Evolutionary conservation across 2,329 filamentous ascomycete genomes (phyloP).

Genomic region (Coleophoma cylindrospora): DNA sequence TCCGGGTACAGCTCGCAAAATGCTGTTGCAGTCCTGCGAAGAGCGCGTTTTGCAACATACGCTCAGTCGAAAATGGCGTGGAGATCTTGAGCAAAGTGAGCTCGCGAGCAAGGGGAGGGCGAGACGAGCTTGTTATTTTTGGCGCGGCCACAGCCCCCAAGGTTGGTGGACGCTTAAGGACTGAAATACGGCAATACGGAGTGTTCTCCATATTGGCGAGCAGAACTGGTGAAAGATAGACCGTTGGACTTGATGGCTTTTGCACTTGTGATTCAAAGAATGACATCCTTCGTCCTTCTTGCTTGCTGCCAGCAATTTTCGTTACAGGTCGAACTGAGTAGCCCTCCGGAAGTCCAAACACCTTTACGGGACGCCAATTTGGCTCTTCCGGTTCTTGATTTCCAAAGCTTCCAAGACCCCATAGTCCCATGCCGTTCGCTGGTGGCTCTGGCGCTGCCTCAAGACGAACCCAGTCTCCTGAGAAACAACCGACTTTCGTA

Average conservation of each 20-base stretch:
- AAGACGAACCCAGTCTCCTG: conserved; percentile 90
- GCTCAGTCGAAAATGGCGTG: conserved; percentile 82
- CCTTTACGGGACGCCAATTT: conserved; percentile 77
- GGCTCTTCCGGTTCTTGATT: conserved; percentile 55
- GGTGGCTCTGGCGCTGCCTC: conserved; percentile 73
- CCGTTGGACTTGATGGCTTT: conserved; percentile 50
- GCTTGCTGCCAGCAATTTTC: conserved; percentile 51
- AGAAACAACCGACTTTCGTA: conserved; percentile 91
- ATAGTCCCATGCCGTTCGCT: conserved; percentile 58
- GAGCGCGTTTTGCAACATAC: conserved; percentile 77
- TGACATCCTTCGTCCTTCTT: conserved; percentile 46
- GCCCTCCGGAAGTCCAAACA: conserved; percentile 82
- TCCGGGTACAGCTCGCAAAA: conserved; percentile 76
- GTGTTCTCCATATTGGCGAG: conserved; percentile 80
- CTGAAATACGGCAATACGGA: conserved; percentile 72
- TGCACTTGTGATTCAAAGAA: conserved; percentile 67
- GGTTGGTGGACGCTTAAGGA: conserved; percentile 50
- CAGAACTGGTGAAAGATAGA: conserved; percentile 80
- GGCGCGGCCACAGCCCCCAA: conserved; percentile 47
- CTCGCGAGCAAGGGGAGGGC: conserved; percentile 60
- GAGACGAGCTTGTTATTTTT: conserved; percentile 49
- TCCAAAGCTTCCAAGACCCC: conserved; percentile 63
- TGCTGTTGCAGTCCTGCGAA: conserved; percentile 83
- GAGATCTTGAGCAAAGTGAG: conserved; percentile 85
- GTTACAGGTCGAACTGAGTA: conserved; percentile 57